phyloP scores from a whole-genome alignment of 345 rosid genomes.

The Sonneratia caseolaris region DNA sequence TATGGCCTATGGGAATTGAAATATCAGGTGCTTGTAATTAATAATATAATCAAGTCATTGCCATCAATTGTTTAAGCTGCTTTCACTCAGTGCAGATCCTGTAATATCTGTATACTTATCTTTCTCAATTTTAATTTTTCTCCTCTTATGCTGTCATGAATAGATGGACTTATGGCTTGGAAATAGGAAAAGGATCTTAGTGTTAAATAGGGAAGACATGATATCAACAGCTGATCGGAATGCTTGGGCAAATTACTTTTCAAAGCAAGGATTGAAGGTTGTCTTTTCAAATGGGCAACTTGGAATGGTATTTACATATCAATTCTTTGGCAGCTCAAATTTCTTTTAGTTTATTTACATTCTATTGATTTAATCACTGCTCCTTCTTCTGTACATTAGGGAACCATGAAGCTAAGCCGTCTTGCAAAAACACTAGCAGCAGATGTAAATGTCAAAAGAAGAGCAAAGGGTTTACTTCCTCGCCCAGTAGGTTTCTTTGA shows the following conservation, averaged over 20 bases:
- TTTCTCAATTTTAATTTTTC: background rate
- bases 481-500: conserved; percentile 43
- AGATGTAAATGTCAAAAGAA: conserved; percentile 67
- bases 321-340: background rate
- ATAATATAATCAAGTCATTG: background rate
- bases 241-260: conserved; percentile 87
- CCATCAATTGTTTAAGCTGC: background rate
- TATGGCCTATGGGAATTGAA: background rate
- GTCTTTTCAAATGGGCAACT: conserved; percentile 68
- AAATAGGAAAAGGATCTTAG: conserved; percentile 78
- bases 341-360: background rate
- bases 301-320: conserved; percentile 50
- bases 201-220: conserved; percentile 92
- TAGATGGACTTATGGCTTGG: conserved; percentile 96
- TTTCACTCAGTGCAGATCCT: background rate
- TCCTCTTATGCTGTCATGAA: conserved; percentile 2
- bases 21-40: background rate
- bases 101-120: background rate
- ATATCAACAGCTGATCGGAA: conserved; percentile 73
- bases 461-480: conserved; percentile 84
- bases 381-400: conserved; percentile 32
- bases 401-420: conserved; percentile 67
- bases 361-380: conserved; percentile 7
- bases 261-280: conserved; percentile 67
- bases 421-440: conserved; percentile 66